Conservation (phyloP, 2,329 filamentous ascomycete genomes). For the Aspergillus quadrilineatus region DNA sequence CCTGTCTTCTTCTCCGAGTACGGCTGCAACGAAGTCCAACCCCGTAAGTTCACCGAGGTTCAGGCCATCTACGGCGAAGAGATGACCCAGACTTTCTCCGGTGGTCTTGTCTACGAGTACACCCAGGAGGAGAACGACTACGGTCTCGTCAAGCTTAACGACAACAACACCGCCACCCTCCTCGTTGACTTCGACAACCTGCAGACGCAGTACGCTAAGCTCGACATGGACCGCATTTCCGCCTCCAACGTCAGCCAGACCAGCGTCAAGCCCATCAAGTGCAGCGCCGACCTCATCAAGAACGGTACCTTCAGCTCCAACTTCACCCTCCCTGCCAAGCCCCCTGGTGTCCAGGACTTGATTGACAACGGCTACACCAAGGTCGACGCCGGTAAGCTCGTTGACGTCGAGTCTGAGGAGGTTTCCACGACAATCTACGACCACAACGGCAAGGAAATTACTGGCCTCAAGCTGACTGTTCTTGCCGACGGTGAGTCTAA, state of each 20-base stretch:
- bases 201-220: conserved; percentile 68
- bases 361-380: conserved; percentile 73
- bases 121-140: conserved; percentile 50
- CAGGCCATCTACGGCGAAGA: conserved; percentile 58
- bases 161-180: conserved; percentile 58
- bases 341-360: conserved; percentile 66
- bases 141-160: conserved; percentile 61
- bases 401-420: conserved; percentile 56
- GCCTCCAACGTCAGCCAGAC: conserved; percentile 59
- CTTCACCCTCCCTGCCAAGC: conserved; percentile 70
- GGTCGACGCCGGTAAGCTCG: conserved; percentile 64
- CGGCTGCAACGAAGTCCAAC: conserved; percentile 60
- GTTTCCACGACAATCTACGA: conserved; percentile 60
- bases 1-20: conserved; percentile 69
- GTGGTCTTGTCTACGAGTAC: conserved; percentile 56
- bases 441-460: conserved; percentile 58
- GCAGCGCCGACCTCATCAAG: conserved; percentile 66
- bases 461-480: conserved; percentile 60
- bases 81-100: conserved; percentile 60
- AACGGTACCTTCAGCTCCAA: conserved; percentile 67
- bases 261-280: conserved; percentile 60
- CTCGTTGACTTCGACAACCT: conserved; percentile 71
- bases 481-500: conserved; percentile 56
- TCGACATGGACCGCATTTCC: conserved; percentile 70
- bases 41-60: conserved; percentile 62